phyloP scores from a whole-genome alignment of 1,284 basidiomycete species.

The Moesziomyces parantarcticus region DNA sequence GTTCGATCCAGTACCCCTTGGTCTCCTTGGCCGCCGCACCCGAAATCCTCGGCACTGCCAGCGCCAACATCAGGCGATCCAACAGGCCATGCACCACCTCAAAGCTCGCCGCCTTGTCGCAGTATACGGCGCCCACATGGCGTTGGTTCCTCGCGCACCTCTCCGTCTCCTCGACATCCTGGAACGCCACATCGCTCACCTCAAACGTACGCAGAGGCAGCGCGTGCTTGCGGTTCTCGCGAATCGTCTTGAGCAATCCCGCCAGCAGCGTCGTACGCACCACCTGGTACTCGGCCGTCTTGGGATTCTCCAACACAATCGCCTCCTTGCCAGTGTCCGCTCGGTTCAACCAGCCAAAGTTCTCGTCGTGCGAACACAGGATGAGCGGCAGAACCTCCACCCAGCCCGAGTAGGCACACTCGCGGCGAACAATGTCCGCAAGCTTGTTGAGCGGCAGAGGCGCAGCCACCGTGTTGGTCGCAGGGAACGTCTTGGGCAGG shows the following conservation, averaged over 20 bases:
- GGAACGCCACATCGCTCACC: conserved; percentile 90
- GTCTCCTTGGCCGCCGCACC: conserved; percentile 72
- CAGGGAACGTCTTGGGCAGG: conserved; percentile 87
- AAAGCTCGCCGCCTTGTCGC: conserved; percentile 95
- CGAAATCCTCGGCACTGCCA: conserved; percentile 84
- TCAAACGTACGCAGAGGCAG: conserved; percentile 95
- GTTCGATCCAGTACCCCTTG: conserved; percentile 86
- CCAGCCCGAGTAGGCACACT: conserved; percentile 96
- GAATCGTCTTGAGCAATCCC: conserved; percentile 93
- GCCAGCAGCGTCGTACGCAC: conserved; percentile 94
- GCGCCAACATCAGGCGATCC: conserved; percentile 92
- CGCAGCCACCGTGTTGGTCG: conserved; percentile 94
- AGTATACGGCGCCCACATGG: conserved; percentile 89
- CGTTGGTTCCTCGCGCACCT: conserved; percentile 87
- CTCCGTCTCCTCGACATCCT: conserved; percentile 78
- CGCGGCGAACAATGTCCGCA: conserved; percentile 84
- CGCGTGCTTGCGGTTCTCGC: conserved; percentile 93
- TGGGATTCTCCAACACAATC: conserved; percentile 93
- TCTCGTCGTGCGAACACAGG: conserved; percentile 98
- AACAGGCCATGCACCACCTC: conserved; percentile 95
- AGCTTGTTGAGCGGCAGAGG: conserved; percentile 90
- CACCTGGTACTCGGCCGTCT: conserved; percentile 97
- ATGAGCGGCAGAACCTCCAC: conserved; percentile 93
- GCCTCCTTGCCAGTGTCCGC: conserved; percentile 82
- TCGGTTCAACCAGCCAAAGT: conserved; percentile 91